These are phyloP conservation scores for Dictyostelium firmibasis DNA, from an alignment of 78 protist species.

Conservation along the genomic window DNA sequence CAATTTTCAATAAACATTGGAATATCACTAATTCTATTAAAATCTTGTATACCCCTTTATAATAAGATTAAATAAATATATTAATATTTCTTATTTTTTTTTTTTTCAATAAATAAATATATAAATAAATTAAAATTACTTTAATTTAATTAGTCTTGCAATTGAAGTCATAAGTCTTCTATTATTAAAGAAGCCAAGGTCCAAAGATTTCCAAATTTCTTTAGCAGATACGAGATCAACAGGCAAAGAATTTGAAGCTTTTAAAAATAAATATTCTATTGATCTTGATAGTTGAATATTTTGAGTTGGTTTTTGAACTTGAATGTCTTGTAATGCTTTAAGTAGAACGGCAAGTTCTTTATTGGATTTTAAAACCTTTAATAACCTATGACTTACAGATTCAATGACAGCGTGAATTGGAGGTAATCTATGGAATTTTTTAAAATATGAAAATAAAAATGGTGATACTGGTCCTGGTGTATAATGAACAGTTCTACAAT, in stretches of 20 bases:
- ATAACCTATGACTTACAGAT: constrained; percentile 4
- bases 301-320: not conserved
- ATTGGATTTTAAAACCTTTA: not conserved
- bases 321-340: not conserved
- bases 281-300: constrained; percentile 23
- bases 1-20: not conserved
- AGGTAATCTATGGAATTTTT: not conserved
- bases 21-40: not conserved
- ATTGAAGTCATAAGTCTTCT: not conserved
- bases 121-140: not conserved
- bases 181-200: not conserved
- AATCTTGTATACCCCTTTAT: constrained; percentile 13
- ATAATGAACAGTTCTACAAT: not conserved
- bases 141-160: constrained; percentile 27
- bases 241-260: not conserved
- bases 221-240: not conserved
- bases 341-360: not conserved
- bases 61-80: not conserved
- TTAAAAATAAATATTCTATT: not conserved
- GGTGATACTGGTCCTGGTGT: not conserved
- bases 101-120: not conserved
- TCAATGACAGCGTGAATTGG: not conserved
- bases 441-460: not conserved
- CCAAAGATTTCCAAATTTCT: constrained; percentile 6
- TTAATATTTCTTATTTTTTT: not conserved